Conservation (phyloP, 805 yeast genomes). For the Ogataea saltuana region DNA sequence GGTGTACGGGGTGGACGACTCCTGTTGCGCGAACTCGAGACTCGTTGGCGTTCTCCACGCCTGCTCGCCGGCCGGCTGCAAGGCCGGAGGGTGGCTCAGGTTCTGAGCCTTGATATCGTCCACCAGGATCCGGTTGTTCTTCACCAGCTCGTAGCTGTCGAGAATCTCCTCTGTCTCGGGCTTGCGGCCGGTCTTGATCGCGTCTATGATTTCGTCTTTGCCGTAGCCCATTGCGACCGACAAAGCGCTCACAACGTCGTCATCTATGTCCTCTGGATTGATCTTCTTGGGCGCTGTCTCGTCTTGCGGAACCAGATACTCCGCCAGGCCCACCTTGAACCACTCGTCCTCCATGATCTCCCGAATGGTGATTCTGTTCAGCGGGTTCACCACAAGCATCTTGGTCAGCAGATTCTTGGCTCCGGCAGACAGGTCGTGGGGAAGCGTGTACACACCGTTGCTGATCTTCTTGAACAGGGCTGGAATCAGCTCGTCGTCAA, state of each 20-base stretch:
- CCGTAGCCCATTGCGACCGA: conserved; percentile 88
- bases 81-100: conserved; percentile 6
- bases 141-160: conserved; percentile 82
- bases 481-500: conserved; percentile 95
- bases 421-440: conserved; percentile 81
- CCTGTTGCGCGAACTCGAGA: conserved; percentile 28
- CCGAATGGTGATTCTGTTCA: conserved; percentile 88
- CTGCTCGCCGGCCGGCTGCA: conserved; percentile 12
- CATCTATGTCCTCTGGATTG: conserved; percentile 55
- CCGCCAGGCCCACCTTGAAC: conserved; percentile 82
- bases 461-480: conserved; percentile 89
- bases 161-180: conserved; percentile 70
- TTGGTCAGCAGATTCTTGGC: conserved; percentile 79
- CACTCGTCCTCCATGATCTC: conserved; percentile 93
- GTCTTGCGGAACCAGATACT: conserved; percentile 69
- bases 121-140: conserved; percentile 72
- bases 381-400: conserved; percentile 93
- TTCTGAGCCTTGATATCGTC: conserved; percentile 55
- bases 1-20: conserved; percentile 41
- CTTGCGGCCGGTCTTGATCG: conserved; percentile 43
- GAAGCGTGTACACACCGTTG: conserved; percentile 89
- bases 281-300: conserved; percentile 36
- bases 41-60: conserved; percentile 36
- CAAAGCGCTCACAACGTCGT: conserved; percentile 71
- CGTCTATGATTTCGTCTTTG: conserved; percentile 75